phyloP scores from a whole-genome alignment of 306 rosid genomes.

The Coriaria nepalensis region DNA sequence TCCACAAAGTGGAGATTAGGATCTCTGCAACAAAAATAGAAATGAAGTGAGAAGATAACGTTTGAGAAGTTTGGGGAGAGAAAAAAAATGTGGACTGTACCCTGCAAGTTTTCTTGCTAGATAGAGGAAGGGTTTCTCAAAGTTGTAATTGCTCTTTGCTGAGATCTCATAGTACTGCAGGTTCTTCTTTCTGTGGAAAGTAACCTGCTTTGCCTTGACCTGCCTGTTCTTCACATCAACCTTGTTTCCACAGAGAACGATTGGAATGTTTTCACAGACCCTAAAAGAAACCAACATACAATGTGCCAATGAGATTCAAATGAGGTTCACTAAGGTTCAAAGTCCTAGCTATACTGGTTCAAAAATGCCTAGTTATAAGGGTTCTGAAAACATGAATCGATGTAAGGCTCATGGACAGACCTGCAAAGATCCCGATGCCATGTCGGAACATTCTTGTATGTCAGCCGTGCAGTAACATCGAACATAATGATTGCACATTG shows the following conservation, averaged over 20 bases:
- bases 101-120: conserved; percentile 73
- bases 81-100: conserved; percentile 11
- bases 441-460: conserved; percentile 63
- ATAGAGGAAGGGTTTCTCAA: conserved; percentile 38
- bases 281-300: conserved; percentile 18
- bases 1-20: conserved; percentile 72
- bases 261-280: conserved; percentile 70
- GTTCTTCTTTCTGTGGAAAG: conserved; percentile 64
- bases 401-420: conserved; percentile 13
- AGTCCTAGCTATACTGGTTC: not conserved
- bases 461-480: conserved; percentile 57
- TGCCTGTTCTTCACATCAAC: conserved; percentile 75
- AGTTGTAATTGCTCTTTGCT: conserved; percentile 21
- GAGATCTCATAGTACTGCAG: conserved; percentile 64
- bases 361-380: too few species aligned
- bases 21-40: conserved; percentile 35
- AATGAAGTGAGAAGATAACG: too few species aligned
- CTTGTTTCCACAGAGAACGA: conserved; percentile 68
- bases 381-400: too few species aligned
- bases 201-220: conserved; percentile 70
- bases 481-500: conserved; percentile 72
- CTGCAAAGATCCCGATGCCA: conserved; percentile 76
- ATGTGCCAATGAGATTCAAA: not conserved
- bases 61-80: not conserved
- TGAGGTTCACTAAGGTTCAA: not conserved